A percentile compares a stretch with the other conserved stretches of the same genome.
Conservation (phyloP, 768 basidiomycete species). For the Pisolithus microcarpus region DNA sequence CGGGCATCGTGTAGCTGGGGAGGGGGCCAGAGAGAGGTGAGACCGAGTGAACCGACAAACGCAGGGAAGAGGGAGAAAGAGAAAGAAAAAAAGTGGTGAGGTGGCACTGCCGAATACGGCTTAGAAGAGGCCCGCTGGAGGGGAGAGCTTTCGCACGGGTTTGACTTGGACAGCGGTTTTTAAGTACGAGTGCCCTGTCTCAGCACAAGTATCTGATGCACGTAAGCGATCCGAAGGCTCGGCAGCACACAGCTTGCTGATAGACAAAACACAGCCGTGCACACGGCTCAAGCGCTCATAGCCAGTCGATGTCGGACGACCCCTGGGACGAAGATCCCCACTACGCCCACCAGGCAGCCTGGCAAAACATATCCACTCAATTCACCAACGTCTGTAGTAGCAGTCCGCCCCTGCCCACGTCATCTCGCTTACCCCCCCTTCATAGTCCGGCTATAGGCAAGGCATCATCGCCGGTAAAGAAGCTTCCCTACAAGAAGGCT, state of each 20-base stretch:
- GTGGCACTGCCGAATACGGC: not conserved
- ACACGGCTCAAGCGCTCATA: too few relatives aligned
- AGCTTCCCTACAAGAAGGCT: constrained; percentile 78
- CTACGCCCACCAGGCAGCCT: constrained; percentile 42
- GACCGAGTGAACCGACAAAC: constrained; percentile 1
- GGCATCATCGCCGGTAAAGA: constrained; percentile 93
- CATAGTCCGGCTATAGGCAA: constrained; percentile 89
- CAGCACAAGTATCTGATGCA: too few relatives aligned
- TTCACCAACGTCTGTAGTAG: constrained; percentile 52
- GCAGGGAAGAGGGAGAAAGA: not conserved
- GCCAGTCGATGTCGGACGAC: constrained; percentile 30
- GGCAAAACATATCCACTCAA: constrained; percentile 53
- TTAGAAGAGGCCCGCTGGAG: too few relatives aligned
- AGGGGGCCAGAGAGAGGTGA: not conserved
- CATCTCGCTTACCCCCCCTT: not conserved
- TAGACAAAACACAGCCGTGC: too few relatives aligned
- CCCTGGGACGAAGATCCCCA: constrained; percentile 49
- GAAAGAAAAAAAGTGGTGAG: not conserved
- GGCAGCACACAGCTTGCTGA: not conserved
- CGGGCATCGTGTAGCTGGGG: constrained; percentile 40
- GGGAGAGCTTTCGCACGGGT: too few relatives aligned
- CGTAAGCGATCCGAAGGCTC: too few relatives aligned
- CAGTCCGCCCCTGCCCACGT: not conserved
- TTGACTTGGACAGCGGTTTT: too few relatives aligned
- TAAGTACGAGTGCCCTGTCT: too few relatives aligned